Evolutionary conservation across 495 filamentous ascomycete genomes (phyloP).

Genomic region (Amphirosellinia nigrospora): DNA sequence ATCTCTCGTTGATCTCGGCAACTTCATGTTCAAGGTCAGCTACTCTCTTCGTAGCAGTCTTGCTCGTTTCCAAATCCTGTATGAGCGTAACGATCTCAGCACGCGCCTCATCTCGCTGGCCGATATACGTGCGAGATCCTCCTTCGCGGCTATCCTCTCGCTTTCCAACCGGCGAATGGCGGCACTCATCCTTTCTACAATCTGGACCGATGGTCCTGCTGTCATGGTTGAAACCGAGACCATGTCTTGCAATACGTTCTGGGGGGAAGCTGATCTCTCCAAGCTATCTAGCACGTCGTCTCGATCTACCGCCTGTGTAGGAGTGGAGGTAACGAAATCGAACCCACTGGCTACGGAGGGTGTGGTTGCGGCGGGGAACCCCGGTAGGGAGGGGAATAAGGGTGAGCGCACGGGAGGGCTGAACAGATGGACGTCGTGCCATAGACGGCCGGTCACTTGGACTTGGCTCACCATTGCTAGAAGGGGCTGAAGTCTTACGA

Average conservation of each 20-base stretch:
- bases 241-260: constrained; percentile 82
- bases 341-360: constrained; percentile 34
- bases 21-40: constrained; percentile 71
- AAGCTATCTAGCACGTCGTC: constrained; percentile 71
- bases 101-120: constrained; percentile 89
- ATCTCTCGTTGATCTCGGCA: constrained; percentile 68
- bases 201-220: constrained; percentile 90
- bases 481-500: constrained; percentile 52
- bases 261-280: constrained; percentile 67
- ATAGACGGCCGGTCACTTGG: constrained; percentile 39
- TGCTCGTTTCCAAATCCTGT: constrained; percentile 78
- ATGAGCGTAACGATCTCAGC: constrained; percentile 87
- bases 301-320: constrained; percentile 68
- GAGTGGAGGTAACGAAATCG: constrained; percentile 39
- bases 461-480: constrained; percentile 49
- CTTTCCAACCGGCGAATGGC: constrained; percentile 89
- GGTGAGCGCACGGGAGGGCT: constrained; percentile 46
- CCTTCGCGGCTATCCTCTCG: constrained; percentile 83
- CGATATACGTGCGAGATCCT: constrained; percentile 80
- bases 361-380: constrained; percentile 26
- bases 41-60: constrained; percentile 62
- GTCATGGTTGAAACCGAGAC: constrained; percentile 86
- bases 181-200: constrained; percentile 95
- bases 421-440: constrained; percentile 47
- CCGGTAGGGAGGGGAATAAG: constrained; percentile 29